Conservation (phyloP, 208 protist genomes). For the Naegleria lovaniensis region DNA sequence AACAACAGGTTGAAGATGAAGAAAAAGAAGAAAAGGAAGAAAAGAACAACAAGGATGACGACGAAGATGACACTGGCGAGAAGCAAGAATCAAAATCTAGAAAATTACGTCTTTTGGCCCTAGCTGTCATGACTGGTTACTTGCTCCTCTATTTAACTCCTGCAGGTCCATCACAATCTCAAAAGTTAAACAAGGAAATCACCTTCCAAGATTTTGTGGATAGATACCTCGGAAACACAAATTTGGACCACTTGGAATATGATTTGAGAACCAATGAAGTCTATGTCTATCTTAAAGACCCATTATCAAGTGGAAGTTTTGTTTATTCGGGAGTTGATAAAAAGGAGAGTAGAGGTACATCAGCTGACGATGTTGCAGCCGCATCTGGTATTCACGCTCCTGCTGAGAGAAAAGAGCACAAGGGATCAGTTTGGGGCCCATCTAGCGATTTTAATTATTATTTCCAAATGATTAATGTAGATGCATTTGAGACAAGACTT, state of each 20-base stretch:
- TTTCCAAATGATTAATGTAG: neutral
- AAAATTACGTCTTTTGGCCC: neutral
- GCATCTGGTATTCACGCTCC: too few relatives aligned
- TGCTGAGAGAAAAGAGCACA: neutral
- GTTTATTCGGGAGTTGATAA: neutral
- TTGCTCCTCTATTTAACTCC: neutral
- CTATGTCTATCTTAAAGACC: neutral
- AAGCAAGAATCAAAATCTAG: neutral
- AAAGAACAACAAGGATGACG: neutral
- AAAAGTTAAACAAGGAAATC: neutral
- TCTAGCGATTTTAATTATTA: neutral
- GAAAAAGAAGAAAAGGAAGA: neutral
- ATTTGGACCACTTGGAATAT: neutral
- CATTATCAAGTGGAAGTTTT: neutral
- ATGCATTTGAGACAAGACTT: constrained; percentile 12
- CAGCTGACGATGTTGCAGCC: neutral
- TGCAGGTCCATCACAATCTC: neutral
- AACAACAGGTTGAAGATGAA: neutral
- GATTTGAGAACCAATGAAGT: constrained; percentile 3
- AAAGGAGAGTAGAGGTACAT: neutral
- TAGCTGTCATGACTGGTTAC: neutral
- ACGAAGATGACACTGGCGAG: neutral
- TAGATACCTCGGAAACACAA: neutral
- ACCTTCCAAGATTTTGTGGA: constrained; percentile 4
- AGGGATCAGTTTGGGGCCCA: neutral